A percentile compares a stretch with the other conserved stretches of the same genome.
Conservation (phyloP, 768 basidiomycete genomes). For the Pulveroboletus sp. region DNA sequence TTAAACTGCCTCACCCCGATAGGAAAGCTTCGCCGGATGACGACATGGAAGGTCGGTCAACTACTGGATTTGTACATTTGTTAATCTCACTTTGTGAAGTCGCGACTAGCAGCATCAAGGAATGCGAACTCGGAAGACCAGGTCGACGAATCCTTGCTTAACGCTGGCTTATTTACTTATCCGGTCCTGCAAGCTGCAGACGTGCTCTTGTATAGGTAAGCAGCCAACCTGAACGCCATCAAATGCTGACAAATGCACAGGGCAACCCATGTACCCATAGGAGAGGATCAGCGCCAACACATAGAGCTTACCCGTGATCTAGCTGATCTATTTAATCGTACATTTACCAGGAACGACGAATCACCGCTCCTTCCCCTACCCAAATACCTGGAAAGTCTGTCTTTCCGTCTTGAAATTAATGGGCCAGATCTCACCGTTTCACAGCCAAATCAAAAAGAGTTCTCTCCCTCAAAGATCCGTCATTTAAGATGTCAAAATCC, state of each 20-base stretch:
- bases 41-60: slow-evolving; percentile 83
- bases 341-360: slow-evolving; percentile 43
- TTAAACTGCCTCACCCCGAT: slow-evolving; percentile 81
- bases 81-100: slow-evolving; percentile 38
- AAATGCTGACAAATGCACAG: slow-evolving; percentile 34
- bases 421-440: not conserved
- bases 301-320: slow-evolving; percentile 84
- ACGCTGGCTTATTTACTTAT: slow-evolving; percentile 86
- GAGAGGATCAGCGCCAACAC: slow-evolving; percentile 95
- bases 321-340: slow-evolving; percentile 77
- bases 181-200: slow-evolving; percentile 94
- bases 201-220: slow-evolving; percentile 79
- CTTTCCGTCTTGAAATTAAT: not conserved
- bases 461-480: slow-evolving; percentile 81
- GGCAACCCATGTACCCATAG: slow-evolving; percentile 91
- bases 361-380: slow-evolving; percentile 67
- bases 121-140: slow-evolving; percentile 74
- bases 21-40: slow-evolving; percentile 85
- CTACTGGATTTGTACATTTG: not conserved
- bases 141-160: slow-evolving; percentile 76
- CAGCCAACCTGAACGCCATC: not conserved
- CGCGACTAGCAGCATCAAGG: slow-evolving; percentile 66
- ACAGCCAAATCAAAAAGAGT: slow-evolving; percentile 78
- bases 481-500: slow-evolving; percentile 95
- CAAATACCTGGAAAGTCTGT: slow-evolving; percentile 67